Evolutionary conservation across 768 basidiomycete genomes (phyloP), one percentile per base, ranked within the genome.

Genomic region (Atractiella rhizophila): DNA sequence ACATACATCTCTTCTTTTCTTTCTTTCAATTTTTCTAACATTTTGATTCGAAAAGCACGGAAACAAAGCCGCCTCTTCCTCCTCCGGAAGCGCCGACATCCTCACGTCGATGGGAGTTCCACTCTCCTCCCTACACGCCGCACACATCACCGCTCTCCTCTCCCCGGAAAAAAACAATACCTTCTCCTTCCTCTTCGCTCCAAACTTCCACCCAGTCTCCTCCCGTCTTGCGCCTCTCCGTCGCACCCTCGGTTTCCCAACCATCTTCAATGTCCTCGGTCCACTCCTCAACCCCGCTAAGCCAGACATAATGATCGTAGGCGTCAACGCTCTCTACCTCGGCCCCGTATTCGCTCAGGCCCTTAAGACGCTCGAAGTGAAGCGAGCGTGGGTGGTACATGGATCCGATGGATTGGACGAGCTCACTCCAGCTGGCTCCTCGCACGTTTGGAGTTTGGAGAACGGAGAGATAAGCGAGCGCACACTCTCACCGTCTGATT

Each of bases 181-280:
- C 0, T 94, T 98, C 60, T 71, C 73, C 2, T 94, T 88, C 67
- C 74, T 98, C 56, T 73, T 88, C 46, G 91, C 82, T 0, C 76
- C 83, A 0, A 76, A 86, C 55, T 94, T 83, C 59, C 85, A 96
- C 59, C 86, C 86, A 1, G 59, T 76, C 0, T 66, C 94, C 35
- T 79, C 76, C 5, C 61, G 68, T 42, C 66, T 96, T 48, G 76
- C 76, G 0, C 83, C 88, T 0, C 69, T 76, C 54, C 75, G 88
- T 40, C 77, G 76, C 52, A 62, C 71, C 0, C 69, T 96, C 39
- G 82, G 83, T 34, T 94, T 88, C 64, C 75, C 85, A 34, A 94
- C 88, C 8, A 74, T 98, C 63, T 94, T 91, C 68, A 96, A 98
- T 60, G 63, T 85, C 44, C 66, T 94, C 25, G 86, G 91, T 0